Percentiles rank a stretch among this genome's conserved stretches.
phyloP scores from a whole-genome alignment of 805 yeast genomes.

The Metschnikowia borealis region DNA sequence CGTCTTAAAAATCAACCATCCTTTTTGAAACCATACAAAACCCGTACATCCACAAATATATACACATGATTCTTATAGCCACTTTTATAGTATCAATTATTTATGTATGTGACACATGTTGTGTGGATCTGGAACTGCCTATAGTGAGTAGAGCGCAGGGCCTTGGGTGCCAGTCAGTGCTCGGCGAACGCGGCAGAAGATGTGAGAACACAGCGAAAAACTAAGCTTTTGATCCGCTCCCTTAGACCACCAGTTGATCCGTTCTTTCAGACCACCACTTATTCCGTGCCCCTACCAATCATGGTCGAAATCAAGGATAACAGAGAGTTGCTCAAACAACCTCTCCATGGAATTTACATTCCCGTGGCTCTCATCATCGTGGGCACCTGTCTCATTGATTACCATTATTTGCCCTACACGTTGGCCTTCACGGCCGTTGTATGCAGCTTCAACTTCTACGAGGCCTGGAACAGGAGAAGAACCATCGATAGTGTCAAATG shows the following conservation, averaged over 20 bases:
- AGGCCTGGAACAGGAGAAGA: constrained; percentile 38
- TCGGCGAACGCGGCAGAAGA: constrained; percentile 1
- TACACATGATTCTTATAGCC: too few species aligned
- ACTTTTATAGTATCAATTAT: too few species aligned
- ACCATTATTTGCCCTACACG: constrained; percentile 46
- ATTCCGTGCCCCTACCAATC: background rate
- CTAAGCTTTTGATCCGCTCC: background rate
- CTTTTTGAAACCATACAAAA: too few species aligned
- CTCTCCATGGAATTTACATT: constrained; percentile 72
- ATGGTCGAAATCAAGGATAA: constrained; percentile 31
- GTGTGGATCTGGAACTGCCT: too few species aligned
- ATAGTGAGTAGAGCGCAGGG: background rate
- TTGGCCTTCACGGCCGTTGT: constrained; percentile 32
- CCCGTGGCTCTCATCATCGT: constrained; percentile 58
- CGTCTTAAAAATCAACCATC: too few species aligned
- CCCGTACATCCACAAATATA: too few species aligned
- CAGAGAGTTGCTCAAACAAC: constrained; percentile 58
- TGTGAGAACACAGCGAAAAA: constrained; percentile 3
- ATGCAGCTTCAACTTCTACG: constrained; percentile 35
- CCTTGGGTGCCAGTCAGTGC: background rate
- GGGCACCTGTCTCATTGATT: constrained; percentile 56
- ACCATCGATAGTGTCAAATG: constrained; percentile 52
- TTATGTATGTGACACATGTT: too few species aligned
- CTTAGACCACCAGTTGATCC: background rate
- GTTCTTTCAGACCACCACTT: too few species aligned